Conservation (phyloP, 495 filamentous ascomycete genomes). For the Hyaloscypha bicolor region DNA sequence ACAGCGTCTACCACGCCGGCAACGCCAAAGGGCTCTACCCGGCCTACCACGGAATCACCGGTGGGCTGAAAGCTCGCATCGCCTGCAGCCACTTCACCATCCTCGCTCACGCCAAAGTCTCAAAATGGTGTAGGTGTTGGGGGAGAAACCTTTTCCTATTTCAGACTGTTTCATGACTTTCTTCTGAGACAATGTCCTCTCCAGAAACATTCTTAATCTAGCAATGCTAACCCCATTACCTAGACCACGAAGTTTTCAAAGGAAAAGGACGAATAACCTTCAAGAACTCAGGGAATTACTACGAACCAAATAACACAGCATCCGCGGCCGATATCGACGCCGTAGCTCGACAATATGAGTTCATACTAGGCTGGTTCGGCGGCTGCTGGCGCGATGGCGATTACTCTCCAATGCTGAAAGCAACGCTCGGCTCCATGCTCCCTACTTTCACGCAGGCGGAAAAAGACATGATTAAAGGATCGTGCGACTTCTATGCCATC, state of each 20-base stretch:
- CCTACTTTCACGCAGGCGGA: constrained; percentile 68
- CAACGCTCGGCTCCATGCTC: constrained; percentile 68
- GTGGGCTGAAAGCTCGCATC: constrained; percentile 39
- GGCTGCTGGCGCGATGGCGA: constrained; percentile 58
- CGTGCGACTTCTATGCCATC: constrained; percentile 47
- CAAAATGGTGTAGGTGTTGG: constrained; percentile 52
- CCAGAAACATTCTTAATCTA: no score
- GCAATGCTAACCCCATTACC: no score
- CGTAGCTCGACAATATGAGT: constrained; percentile 62
- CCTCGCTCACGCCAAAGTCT: constrained; percentile 58
- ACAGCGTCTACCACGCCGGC: constrained; percentile 57
- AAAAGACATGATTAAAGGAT: constrained; percentile 50
- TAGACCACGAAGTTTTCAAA: constrained; percentile 61
- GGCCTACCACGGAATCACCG: constrained; percentile 40
- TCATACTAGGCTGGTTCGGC: constrained; percentile 66
- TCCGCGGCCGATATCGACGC: constrained; percentile 58
- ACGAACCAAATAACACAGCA: constrained; percentile 54
- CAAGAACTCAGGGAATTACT: constrained; percentile 60
- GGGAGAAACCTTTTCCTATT: no score
- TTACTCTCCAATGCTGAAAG: constrained; percentile 71
- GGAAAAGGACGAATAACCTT: constrained; percentile 60
- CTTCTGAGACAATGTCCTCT: no score
- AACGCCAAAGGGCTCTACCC: constrained; percentile 45
- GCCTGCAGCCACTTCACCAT: constrained; percentile 58
- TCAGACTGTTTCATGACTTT: no score